These are phyloP conservation scores for Aspergillus ustus DNA, from an alignment of 2,329 filamentous ascomycete genomes.

Conservation along the genomic window DNA sequence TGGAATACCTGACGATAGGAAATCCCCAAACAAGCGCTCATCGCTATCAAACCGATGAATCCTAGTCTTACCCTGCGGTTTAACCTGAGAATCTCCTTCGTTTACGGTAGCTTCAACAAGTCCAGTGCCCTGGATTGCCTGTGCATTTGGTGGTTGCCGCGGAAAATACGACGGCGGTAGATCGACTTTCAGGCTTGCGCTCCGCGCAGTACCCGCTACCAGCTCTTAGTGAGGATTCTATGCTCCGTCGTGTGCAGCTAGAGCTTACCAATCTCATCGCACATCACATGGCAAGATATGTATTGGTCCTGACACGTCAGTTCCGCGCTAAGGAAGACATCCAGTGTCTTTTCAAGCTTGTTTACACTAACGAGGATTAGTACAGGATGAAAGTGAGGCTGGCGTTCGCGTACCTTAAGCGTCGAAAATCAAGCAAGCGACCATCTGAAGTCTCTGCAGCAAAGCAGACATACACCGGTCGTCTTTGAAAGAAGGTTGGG, in stretches of 20 bases:
- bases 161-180: conserved; percentile 54
- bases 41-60: conserved; percentile 59
- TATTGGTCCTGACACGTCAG: conserved; percentile 60
- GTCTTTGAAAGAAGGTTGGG: conserved; percentile 66
- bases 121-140: neutral
- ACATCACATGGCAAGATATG: conserved; percentile 74
- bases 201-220: conserved; percentile 60
- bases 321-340: conserved; percentile 63
- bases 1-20: conserved; percentile 50
- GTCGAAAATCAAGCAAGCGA: conserved; percentile 68
- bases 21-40: conserved; percentile 57
- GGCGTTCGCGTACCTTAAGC: conserved; percentile 54
- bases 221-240: conserved; percentile 16
- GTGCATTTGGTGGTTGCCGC: neutral
- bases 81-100: conserved; percentile 11
- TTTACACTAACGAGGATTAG: conserved; percentile 56
- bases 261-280: conserved; percentile 74
- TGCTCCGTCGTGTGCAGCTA: neutral
- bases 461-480: conserved; percentile 71
- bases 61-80: conserved; percentile 25
- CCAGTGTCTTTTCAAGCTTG: conserved; percentile 66
- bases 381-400: conserved; percentile 21
- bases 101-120: neutral
- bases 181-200: conserved; percentile 57
- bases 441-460: conserved; percentile 74